Evolutionary conservation across 2,329 filamentous ascomycete species (phyloP).

Genomic region (Penicillium paneum): DNA sequence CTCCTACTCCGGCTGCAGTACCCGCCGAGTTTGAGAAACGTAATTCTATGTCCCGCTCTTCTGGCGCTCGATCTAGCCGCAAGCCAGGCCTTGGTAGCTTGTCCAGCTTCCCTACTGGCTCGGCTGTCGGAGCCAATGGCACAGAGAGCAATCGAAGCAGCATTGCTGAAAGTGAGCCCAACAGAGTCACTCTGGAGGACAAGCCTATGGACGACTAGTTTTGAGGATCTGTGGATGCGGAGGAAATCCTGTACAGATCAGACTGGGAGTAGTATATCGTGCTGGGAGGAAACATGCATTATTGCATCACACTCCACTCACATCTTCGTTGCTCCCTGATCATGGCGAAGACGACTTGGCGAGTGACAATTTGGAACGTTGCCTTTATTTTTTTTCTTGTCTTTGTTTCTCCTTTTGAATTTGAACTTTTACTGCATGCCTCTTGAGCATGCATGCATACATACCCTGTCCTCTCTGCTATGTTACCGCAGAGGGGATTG

Average conservation of each 20-base stretch:
- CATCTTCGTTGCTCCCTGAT: background rate
- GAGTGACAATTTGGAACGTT: background rate
- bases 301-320: background rate
- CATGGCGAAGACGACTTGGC: slow-evolving; percentile 1
- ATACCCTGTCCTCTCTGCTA: slow-evolving; percentile 6
- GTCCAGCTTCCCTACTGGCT: slow-evolving; percentile 29
- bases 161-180: slow-evolving; percentile 39
- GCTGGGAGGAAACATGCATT: background rate
- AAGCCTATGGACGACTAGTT: slow-evolving; percentile 71
- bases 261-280: background rate
- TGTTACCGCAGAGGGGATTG: background rate
- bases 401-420: background rate
- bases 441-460: slow-evolving; percentile 4
- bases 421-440: slow-evolving; percentile 2
- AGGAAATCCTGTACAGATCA: slow-evolving; percentile 3
- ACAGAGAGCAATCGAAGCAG: slow-evolving; percentile 36
- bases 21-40: slow-evolving; percentile 55
- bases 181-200: slow-evolving; percentile 66
- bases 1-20: slow-evolving; percentile 28
- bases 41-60: slow-evolving; percentile 59
- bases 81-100: slow-evolving; percentile 49
- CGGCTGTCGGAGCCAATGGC: slow-evolving; percentile 22
- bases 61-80: slow-evolving; percentile 45
- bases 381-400: background rate
- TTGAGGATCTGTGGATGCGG: background rate